Evolutionary conservation across 441 rosid species (phyloP), one percentile per base, ranked within the genome.

Genomic region (Adansonia grandidieri): DNA sequence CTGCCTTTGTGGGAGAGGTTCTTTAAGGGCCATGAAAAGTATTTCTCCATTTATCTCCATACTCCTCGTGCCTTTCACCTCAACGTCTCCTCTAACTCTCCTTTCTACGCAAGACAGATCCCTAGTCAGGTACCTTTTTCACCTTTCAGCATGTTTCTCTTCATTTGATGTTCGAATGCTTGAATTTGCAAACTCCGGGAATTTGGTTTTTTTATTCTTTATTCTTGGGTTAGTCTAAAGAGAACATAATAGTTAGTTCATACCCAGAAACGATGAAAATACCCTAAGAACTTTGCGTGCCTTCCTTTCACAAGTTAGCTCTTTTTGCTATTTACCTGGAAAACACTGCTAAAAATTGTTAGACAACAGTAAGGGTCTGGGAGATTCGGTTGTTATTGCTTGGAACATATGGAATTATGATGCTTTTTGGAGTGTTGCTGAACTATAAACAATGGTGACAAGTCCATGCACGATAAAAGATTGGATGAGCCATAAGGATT

Each of bases 1-100:
- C 79, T 89, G 84, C 98, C 97, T 11, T 58, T 97, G 19, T 97
- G 98, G 98, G 99, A 95, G 87, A 95, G 86, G 84, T 97, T 97
- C 77, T 92, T 97, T 1, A 87, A 73, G 40, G 96, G 94, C 11
- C 94, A 93, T 51, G 88, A 84, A 4, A 85, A 83, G 77, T 86
- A 81, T 64, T 87, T 87, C 75, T 82, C 91, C 2, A 81, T 97
- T 53, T 97, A 97, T 75, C 84, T 94, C 51, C 99, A 97, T 63
- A 86, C 95, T 0, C 90, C 84, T 47, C 91, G 89, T 0, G 84
- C 86, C 14, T 93, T 82, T 32, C 75, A 79, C 78, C 87, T 89
- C 76, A 84, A 89, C 79, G 95, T 88, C 42, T 85, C 97, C 1
- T 50, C 45, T 14, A 87, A 86, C 9, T 94, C 99, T 58, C 86